Evolutionary conservation across 2,329 filamentous ascomycete genomes (phyloP), one percentile per base, ranked within the genome.

Genomic region (Colletotrichum musicola): DNA sequence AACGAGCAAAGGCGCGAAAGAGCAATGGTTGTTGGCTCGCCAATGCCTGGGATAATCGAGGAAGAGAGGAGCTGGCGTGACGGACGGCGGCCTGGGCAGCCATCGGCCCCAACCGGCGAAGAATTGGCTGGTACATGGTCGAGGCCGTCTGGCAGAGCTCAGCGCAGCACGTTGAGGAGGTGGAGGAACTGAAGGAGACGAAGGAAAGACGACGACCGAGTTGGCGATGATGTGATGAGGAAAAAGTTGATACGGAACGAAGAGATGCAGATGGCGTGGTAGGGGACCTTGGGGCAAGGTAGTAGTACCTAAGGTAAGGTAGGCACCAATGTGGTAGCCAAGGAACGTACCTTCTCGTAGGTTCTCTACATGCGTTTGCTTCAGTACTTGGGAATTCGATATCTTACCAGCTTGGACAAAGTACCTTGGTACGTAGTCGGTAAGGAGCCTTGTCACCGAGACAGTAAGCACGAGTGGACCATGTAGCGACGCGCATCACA

Each of bases 121-220:
- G 49, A 54, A 46, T 62, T 35, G 22, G 59, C 59, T 54, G 59
- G 35, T 54, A 62, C 59, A 62, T 54, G 49, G 49, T 54, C 49
- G 59, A 62, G 49, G 49, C 38, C n/a, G 59, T 47, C 35, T 46
- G 14, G 20, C 13, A 35, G 38, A 35, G 30, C 30, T 35, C 30
- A 35, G 30, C 7, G 30, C 30, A 42, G 58, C 10, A 38, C 58
- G 18, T 35, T 16, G 22, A 53, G 49, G 20, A 14, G 14, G 22
- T 40, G 14, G n/a, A 18, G 4, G 10, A 16, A 46, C 20, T 12
- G 40, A 62, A 58, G 40, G 9, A 35, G 44, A 18, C 2, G 16
- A 40, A 20, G 16, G 20, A 50, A n/a, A 9, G 44, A 22, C 13
- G 46, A n/a, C 40, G 40, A 42, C 10, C 30, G 7, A 35, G 30